A percentile compares a stretch with the other conserved stretches of the same genome.
Conservation (phyloP, 108 stramenopile species). For the Ochromonas danica region DNA sequence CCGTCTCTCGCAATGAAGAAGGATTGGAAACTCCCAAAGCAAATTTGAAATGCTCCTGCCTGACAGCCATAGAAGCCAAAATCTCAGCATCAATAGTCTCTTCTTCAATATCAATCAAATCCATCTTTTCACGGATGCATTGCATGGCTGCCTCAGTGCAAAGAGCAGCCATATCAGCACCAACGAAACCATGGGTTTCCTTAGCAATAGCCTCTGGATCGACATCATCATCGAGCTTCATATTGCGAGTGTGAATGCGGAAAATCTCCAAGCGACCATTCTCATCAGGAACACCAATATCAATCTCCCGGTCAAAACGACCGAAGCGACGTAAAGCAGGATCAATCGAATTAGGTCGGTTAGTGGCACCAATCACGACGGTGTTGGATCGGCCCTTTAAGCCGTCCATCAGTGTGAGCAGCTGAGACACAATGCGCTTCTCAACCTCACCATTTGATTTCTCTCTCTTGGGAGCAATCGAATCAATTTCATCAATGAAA, state of each 20-base stretch:
- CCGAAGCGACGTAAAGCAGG: constrained; percentile 97
- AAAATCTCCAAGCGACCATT: constrained; percentile 98
- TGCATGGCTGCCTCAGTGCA: constrained; percentile 99
- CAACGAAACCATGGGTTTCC: constrained; percentile 98
- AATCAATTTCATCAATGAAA: constrained; percentile 99
- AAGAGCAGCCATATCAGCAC: constrained; percentile 99
- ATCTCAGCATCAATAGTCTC: constrained; percentile 99
- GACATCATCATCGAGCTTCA: constrained; percentile 99
- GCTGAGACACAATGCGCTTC: constrained; percentile 93
- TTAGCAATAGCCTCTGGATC: constrained; percentile 92
- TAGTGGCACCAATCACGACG: constrained; percentile 97
- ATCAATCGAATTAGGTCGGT: constrained; percentile 90
- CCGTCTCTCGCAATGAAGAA: constrained; percentile 83
- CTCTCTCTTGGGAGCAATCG: constrained; percentile 98
- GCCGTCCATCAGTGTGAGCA: constrained; percentile 99
- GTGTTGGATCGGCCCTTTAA: constrained; percentile 90
- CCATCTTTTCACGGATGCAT: constrained; percentile 99
- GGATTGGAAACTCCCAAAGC: constrained; percentile 94
- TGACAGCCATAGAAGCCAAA: constrained; percentile 96
- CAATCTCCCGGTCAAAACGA: constrained; percentile 98
- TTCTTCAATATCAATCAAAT: constrained; percentile 99
- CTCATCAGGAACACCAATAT: constrained; percentile 98
- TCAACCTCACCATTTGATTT: constrained; percentile 99
- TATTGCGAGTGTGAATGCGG: constrained; percentile 99
- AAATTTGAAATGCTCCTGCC: constrained; percentile 91